A percentile compares a stretch with the other conserved stretches of the same genome.
These are phyloP conservation scores for Hemileia vastatrix DNA, from an alignment of 1,284 basidiomycete genomes.

Conservation along the genomic window DNA sequence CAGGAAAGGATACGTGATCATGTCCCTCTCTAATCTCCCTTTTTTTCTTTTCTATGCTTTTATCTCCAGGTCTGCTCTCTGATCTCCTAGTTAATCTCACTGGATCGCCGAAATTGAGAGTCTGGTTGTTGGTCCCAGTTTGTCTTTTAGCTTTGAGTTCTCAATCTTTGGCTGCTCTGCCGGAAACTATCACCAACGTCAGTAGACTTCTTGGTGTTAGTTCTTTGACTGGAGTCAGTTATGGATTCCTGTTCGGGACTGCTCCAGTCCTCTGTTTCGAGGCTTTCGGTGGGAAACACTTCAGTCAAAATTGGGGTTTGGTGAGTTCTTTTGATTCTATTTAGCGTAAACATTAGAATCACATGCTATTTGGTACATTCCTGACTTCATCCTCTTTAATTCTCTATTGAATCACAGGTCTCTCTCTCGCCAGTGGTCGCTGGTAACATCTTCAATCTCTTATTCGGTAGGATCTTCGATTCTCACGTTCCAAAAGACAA, in stretches of 20 bases:
- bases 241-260: conserved; percentile 68
- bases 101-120: conserved; percentile 26
- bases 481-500: too few relatives aligned
- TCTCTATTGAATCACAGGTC: too few relatives aligned
- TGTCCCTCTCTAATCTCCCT: too few relatives aligned
- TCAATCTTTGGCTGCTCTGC: conserved; percentile 37
- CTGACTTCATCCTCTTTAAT: too few relatives aligned
- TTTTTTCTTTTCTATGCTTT: too few relatives aligned
- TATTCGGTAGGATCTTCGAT: conserved; percentile 71
- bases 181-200: conserved; percentile 55
- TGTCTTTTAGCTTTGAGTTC: conserved; percentile 33
- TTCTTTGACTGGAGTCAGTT: conserved; percentile 59
- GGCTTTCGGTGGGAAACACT: conserved; percentile 75
- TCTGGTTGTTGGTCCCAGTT: conserved; percentile 36
- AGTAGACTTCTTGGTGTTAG: conserved; percentile 65
- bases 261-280: conserved; percentile 68
- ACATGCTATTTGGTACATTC: too few relatives aligned
- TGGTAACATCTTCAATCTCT: conserved; percentile 71
- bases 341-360: too few relatives aligned
- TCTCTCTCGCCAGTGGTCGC: conserved; percentile 66
- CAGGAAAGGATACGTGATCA: too few relatives aligned
- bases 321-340: too few relatives aligned
- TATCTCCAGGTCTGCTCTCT: conserved; percentile 62
- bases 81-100: conserved; percentile 51
- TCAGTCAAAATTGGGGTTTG: conserved; percentile 78